These are phyloP conservation scores for Curvularia sp. DNA, from an alignment of 2,329 filamentous ascomycete species.

Conservation along the genomic window DNA sequence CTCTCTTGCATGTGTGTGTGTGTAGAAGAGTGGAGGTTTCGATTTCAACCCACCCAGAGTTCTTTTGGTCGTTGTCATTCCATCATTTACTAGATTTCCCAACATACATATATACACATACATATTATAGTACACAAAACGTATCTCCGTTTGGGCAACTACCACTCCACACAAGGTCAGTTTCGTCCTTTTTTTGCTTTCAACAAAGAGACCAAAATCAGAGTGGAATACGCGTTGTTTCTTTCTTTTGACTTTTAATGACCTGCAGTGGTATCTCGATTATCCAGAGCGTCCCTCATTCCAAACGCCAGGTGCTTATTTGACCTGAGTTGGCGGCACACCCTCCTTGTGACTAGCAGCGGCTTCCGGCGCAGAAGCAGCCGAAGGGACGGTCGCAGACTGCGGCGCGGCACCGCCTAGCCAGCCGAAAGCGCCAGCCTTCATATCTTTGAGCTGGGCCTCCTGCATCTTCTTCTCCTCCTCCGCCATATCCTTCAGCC, in stretches of 20 bases:
- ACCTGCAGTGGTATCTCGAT: slow-evolving; percentile 14
- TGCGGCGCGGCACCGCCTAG: slow-evolving; percentile 29
- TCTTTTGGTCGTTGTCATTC: background rate
- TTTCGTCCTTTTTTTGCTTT: background rate
- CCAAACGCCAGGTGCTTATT: slow-evolving; percentile 14
- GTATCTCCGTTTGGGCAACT: background rate
- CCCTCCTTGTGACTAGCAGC: slow-evolving; percentile 24
- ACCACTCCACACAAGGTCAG: background rate
- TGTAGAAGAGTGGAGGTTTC: background rate
- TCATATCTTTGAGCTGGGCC: slow-evolving; percentile 92
- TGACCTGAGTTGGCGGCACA: slow-evolving; percentile 20
- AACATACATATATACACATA: background rate
- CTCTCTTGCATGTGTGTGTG: background rate
- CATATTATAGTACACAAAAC: background rate
- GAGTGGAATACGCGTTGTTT: slow-evolving; percentile 17
- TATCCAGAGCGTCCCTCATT: background rate
- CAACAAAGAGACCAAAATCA: background rate
- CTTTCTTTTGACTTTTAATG: background rate
- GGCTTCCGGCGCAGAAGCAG: slow-evolving; percentile 26
- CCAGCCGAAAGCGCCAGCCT: slow-evolving; percentile 55
- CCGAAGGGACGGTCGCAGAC: slow-evolving; percentile 23
- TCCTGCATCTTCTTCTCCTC: slow-evolving; percentile 88
- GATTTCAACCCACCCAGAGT: background rate
- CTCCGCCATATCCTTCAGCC: slow-evolving; percentile 91
- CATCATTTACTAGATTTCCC: background rate